Base-by-base conservation (phyloP, 73 alveolate genomes). In the Breviolum minutum region DNA sequence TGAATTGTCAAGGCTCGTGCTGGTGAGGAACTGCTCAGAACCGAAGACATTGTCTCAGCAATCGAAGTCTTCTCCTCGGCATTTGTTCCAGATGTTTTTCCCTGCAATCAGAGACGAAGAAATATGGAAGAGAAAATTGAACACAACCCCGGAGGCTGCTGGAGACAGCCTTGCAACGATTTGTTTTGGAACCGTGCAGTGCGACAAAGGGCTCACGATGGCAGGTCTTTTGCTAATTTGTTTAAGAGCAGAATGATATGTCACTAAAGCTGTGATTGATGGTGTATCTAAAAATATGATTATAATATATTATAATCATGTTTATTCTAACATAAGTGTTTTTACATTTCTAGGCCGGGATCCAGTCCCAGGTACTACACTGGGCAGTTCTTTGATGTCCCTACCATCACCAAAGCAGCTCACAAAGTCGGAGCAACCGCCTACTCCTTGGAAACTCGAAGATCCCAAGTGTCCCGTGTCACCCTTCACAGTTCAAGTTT, bases 161-260 rank as follows among this genome's bases (percentile, higher is more conserved):
- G 97, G 97, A n/a, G 97, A 92, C 80, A 73, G 80, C 66, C 97
- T 92, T 32, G 97, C 97, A 12, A 66, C 86, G 16, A 40, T 74
- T 74, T 92, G 97, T 17, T 92, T 92, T n/a, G 97, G 97, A 54
- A 92, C 97, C 71, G 89, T 92, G 80, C 97, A 92, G 97, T 92
- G 97, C 87, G 71, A 81, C 74, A 0, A 2, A n/a, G 63, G 16
- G 66, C 85, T 71, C 40, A 71, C 2, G 27, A 17, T 16, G 30
- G n/a, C n/a, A n/a, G n/a, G n/a, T n/a, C n/a, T n/a, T 40, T 40
- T 40, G 54, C 54, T 3, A 40, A 40, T 40, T 2, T 40, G 54
- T 40, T 40, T 40, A 40, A 40, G 54, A 40, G 54, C 5, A 40
- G 54, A 40, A 40, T 40, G 54, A 40, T 40, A 40, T 40, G 54